Conservation (phyloP, 2,329 filamentous ascomycete species). For the Trichoderma oligosporum region DNA sequence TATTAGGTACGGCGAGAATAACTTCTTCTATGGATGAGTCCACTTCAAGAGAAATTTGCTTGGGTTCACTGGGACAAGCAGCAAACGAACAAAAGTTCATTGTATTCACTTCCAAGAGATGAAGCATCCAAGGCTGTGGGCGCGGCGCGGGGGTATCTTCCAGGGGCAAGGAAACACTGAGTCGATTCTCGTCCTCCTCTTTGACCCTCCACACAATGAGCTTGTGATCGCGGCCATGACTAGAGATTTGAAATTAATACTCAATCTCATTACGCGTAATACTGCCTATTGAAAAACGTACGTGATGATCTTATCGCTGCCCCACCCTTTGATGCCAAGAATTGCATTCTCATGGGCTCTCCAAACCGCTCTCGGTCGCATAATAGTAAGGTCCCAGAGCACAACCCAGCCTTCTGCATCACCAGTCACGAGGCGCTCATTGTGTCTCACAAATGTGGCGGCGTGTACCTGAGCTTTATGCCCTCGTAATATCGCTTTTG, state of each 20-base stretch:
- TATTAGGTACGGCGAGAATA: constrained; percentile 72
- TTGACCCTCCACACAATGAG: constrained; percentile 79
- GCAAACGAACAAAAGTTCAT: constrained; percentile 93
- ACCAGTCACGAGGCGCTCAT: constrained; percentile 75
- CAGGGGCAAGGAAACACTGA: constrained; percentile 69
- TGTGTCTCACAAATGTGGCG: constrained; percentile 66
- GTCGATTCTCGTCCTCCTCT: constrained; percentile 53
- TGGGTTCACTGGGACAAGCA: constrained; percentile 45
- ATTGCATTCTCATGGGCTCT: constrained; percentile 75
- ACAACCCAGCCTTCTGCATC: constrained; percentile 89
- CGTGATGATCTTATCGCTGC: constrained; percentile 73
- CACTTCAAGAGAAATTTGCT: constrained; percentile 22
- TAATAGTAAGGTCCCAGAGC: constrained; percentile 77
- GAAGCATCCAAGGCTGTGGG: constrained; percentile 76
- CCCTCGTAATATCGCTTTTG: constrained; percentile 71
- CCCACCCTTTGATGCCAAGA: constrained; percentile 70
- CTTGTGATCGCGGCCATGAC: constrained; percentile 86
- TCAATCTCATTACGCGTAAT: not conserved
- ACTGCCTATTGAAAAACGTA: constrained; percentile 45
- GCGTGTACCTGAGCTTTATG: constrained; percentile 78
- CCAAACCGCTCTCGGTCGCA: constrained; percentile 82
- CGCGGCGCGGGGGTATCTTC: constrained; percentile 51
- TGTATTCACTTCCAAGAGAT: constrained; percentile 81
- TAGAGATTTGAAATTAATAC: constrained; percentile 35
- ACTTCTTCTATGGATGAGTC: constrained; percentile 47